phyloP scores from a whole-genome alignment of 129 eudicot species.

The Lactuca saligna region DNA sequence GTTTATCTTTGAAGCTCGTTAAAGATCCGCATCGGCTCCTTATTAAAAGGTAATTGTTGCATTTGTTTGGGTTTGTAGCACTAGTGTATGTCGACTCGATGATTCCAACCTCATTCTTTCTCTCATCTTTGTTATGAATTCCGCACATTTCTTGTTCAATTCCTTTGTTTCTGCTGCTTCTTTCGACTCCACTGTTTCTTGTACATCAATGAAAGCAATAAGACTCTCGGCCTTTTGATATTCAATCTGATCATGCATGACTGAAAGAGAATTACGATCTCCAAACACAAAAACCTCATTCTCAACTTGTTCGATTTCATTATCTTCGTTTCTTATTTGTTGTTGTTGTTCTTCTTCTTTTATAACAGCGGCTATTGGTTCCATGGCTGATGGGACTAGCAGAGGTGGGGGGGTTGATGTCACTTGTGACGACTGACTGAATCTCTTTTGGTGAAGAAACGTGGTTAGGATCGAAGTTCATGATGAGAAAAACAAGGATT shows the following conservation, averaged over 20 bases:
- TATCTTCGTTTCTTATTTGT: neutral
- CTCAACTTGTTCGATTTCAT: neutral
- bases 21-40: neutral
- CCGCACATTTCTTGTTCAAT: conserved; percentile 46
- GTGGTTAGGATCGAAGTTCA: conserved; percentile 33
- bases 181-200: neutral
- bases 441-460: conserved; percentile 20
- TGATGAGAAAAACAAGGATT: conserved; percentile 46
- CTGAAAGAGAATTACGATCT: neutral
- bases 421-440: neutral
- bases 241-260: conserved; percentile 5
- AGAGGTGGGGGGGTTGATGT: conserved; percentile 1
- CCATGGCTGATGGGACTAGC: neutral
- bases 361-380: conserved; percentile 1
- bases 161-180: conserved; percentile 31
- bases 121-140: conserved; percentile 40
- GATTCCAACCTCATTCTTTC: conserved; percentile 32
- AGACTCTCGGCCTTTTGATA: neutral
- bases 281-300: neutral
- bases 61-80: neutral
- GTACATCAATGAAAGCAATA: conserved; percentile 23
- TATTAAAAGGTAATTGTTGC: neutral
- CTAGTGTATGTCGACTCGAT: neutral
- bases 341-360: neutral
- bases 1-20: no score